phyloP scores from a whole-genome alignment of 2,329 filamentous ascomycete species.

The Colletotrichum plurivorum region DNA sequence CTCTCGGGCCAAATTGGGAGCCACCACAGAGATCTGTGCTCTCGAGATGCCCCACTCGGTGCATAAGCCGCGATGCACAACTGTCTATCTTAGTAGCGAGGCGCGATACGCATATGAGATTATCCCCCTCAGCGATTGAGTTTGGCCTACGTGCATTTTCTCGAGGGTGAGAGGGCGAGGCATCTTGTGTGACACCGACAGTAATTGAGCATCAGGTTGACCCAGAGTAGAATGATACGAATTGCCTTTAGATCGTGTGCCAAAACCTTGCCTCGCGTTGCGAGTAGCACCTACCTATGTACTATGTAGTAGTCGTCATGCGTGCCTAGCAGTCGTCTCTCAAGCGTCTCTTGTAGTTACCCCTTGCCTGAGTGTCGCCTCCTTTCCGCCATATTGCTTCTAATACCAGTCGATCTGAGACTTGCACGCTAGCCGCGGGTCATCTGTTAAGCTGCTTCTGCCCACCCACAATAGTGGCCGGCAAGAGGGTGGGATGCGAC shows the following conservation, averaged over 20 bases:
- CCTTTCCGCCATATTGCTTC: neutral
- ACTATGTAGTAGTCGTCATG: too few species aligned
- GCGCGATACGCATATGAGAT: neutral
- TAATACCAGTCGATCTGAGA: slow-evolving; percentile 15
- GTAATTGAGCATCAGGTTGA: too few species aligned
- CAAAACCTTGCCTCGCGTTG: too few species aligned
- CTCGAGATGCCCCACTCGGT: neutral
- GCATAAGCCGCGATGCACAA: slow-evolving; percentile 19
- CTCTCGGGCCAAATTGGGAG: slow-evolving; percentile 16
- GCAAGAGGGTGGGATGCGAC: neutral
- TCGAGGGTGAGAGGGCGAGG: too few species aligned
- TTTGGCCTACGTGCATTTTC: too few species aligned
- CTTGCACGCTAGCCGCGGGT: slow-evolving; percentile 12
- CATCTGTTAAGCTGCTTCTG: slow-evolving; percentile 2
- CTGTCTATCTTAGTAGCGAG: neutral
- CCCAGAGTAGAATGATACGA: too few species aligned
- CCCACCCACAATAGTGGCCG: neutral
- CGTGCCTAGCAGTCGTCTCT: too few species aligned
- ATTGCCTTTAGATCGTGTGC: too few species aligned
- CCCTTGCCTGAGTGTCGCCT: neutral
- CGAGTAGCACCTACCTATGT: too few species aligned
- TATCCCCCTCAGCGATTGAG: neutral
- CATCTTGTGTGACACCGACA: too few species aligned
- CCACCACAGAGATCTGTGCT: slow-evolving; percentile 4
- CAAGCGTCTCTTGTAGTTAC: too few species aligned